Evolutionary conservation across 2,329 filamentous ascomycete species (phyloP), one percentile per base, ranked within the genome.

Genomic region (Fusarium sp.): DNA sequence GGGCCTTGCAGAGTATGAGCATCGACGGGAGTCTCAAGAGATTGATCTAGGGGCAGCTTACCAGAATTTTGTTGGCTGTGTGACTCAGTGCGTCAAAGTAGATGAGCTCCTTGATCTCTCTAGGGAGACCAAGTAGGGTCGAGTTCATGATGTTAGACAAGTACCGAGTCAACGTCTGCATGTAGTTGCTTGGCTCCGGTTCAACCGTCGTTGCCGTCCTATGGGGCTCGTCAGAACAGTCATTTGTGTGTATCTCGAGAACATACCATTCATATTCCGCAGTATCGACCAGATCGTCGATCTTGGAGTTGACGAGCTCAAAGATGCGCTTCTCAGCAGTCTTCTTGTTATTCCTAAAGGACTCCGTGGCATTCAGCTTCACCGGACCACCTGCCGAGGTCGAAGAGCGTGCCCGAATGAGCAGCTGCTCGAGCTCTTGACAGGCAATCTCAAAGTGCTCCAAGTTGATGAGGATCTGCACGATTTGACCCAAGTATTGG

Each of bases 261-360:
- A 73, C 84, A 64, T 84, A 92, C 93, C 97, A 99, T 82, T 98
- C 95, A 81, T 99, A 99, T 83, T 99, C 97, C 35, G 97, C 96
- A 0, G 95, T 98, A 78, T 98, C 96, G 64, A 99, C 94, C 13
- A 99, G 89, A 81, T 99, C 97, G 80, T 98, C 96, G 78, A 99
- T 98, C 86, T 99, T 99, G 67, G 94, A 97, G 84, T 99, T 98
- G 73, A 99, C 97, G 0, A 99, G 89, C 84, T 99, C 97, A 80
- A 99, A 99, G 67, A 99, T 98, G 37, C 97, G 93, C 84, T 98
- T 98, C 81, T 98, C 96, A 0, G 97, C 97, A 2, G 93, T 95
- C 85, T 98, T 98, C 84, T 98, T 98, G 81, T 97, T 95, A 78
- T 89, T 92, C 45, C 92, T 89, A 82, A 99, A 99, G 69, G 94